phyloP scores from a whole-genome alignment of 441 rosid species.

The Isatis lusitanica region DNA sequence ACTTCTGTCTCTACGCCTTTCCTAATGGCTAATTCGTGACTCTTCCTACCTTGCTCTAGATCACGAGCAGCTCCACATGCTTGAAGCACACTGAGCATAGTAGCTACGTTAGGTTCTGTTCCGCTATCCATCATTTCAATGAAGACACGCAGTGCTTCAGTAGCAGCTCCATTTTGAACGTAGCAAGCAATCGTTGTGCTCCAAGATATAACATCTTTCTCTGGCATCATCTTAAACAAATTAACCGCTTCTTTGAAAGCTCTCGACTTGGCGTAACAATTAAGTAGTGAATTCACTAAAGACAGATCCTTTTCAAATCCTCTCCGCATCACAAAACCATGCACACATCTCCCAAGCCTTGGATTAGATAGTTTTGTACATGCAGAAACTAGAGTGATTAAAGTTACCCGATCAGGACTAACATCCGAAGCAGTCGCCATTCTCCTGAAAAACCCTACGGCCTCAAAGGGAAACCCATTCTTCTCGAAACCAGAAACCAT shows the following conservation, averaged over 20 bases:
- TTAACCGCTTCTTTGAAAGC: constrained; percentile 35
- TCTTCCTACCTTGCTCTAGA: constrained; percentile 48
- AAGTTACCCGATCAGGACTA: constrained; percentile 38
- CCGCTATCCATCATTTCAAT: constrained; percentile 43
- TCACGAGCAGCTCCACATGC: constrained; percentile 49
- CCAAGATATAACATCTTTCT: constrained; percentile 59
- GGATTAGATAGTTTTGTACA: constrained; percentile 39
- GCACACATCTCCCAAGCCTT: constrained; percentile 54
- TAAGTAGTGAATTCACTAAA: constrained; percentile 45
- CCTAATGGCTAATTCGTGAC: constrained; percentile 44
- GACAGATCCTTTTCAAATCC: constrained; percentile 42
- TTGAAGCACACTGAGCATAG: constrained; percentile 45
- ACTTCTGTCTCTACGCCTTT: constrained; percentile 42
- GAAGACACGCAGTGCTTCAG: constrained; percentile 43
- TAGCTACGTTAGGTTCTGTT: constrained; percentile 44
- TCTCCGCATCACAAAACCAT: constrained; percentile 44
- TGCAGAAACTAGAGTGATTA: constrained; percentile 51
- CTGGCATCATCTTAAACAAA: constrained; percentile 42
- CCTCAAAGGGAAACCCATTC: constrained; percentile 43
- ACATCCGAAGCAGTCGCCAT: constrained; percentile 35
- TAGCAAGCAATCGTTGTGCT: constrained; percentile 49
- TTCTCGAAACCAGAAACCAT: constrained; percentile 54
- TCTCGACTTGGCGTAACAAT: constrained; percentile 48
- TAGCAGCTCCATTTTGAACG: constrained; percentile 41
- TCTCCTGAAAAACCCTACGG: constrained; percentile 41